Evolutionary conservation across 805 yeast species (phyloP).

Genomic region (Nakazawaea wyomingensis): DNA sequence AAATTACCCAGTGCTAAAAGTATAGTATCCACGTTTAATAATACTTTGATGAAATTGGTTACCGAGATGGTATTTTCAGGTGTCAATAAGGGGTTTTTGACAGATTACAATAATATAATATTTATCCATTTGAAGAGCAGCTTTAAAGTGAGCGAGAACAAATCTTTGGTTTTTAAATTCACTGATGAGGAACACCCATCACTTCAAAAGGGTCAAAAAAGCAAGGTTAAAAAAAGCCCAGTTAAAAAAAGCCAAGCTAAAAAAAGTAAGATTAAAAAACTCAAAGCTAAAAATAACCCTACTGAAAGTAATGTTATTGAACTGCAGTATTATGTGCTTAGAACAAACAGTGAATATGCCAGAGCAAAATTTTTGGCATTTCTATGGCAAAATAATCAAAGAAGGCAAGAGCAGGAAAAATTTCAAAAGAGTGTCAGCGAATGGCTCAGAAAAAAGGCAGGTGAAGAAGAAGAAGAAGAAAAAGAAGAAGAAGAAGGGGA

Average conservation of each 20-base stretch:
- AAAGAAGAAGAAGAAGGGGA: too few species aligned
- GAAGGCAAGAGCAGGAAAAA: background rate
- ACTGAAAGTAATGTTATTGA: background rate
- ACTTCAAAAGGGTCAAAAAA: too few species aligned
- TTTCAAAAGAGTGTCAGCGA: background rate
- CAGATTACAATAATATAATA: background rate
- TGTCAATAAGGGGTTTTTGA: background rate
- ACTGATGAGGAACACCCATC: background rate
- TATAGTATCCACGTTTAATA: background rate
- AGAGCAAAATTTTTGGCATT: background rate
- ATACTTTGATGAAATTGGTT: background rate
- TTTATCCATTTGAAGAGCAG: background rate
- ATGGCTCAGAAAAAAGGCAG: background rate
- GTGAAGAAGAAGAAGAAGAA: too few species aligned
- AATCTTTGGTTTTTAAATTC: background rate
- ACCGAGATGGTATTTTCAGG: background rate
- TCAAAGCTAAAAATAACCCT: background rate
- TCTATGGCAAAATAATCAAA: background rate
- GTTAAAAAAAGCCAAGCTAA: background rate
- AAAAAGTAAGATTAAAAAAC: too few species aligned
- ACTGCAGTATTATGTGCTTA: background rate
- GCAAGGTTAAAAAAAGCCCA: background rate
- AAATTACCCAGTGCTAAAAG: background rate
- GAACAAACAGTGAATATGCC: background rate
- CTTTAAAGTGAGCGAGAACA: background rate